These are phyloP conservation scores for Boletellus sp. DNA, from an alignment of 1,284 basidiomycete genomes.

Conservation along the genomic window DNA sequence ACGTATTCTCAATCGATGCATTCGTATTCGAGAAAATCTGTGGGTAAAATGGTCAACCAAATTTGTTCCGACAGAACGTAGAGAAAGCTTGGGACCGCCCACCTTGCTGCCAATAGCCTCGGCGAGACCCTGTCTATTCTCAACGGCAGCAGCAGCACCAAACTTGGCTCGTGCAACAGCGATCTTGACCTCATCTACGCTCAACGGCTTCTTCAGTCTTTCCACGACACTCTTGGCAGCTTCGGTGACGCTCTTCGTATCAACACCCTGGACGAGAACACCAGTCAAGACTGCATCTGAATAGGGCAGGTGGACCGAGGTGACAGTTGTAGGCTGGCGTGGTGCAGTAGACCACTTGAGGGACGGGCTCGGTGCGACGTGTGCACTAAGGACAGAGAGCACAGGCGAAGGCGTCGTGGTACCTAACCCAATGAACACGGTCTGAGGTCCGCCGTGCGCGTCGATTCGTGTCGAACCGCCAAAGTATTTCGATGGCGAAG, in stretches of 20 bases:
- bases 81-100: conserved; percentile 14
- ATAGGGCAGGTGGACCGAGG: conserved; percentile 79
- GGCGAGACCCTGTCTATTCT: conserved; percentile 69
- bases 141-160: conserved; percentile 64
- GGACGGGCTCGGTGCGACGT: conserved; percentile 68
- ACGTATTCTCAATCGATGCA: conserved; percentile 49
- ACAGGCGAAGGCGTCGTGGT: conserved; percentile 62
- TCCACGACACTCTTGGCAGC: conserved; percentile 64
- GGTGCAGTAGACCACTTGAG: conserved; percentile 79
- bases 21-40: conserved; percentile 60
- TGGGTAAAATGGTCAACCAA: not conserved
- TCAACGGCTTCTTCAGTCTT: conserved; percentile 65
- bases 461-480: conserved; percentile 81
- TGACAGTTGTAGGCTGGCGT: conserved; percentile 55
- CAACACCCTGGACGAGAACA: conserved; percentile 66
- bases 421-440: conserved; percentile 83
- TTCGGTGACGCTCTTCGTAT: conserved; percentile 57
- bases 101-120: conserved; percentile 64
- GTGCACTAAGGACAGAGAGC: conserved; percentile 72
- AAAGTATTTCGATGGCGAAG: conserved; percentile 61
- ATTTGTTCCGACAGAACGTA: conserved; percentile 2
- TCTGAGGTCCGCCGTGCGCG: conserved; percentile 61
- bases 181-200: conserved; percentile 70
- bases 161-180: conserved; percentile 89
- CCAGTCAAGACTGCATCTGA: conserved; percentile 88